Conservation (phyloP, 2,329 filamentous ascomycete species). For the Fusarium miscanthi region DNA sequence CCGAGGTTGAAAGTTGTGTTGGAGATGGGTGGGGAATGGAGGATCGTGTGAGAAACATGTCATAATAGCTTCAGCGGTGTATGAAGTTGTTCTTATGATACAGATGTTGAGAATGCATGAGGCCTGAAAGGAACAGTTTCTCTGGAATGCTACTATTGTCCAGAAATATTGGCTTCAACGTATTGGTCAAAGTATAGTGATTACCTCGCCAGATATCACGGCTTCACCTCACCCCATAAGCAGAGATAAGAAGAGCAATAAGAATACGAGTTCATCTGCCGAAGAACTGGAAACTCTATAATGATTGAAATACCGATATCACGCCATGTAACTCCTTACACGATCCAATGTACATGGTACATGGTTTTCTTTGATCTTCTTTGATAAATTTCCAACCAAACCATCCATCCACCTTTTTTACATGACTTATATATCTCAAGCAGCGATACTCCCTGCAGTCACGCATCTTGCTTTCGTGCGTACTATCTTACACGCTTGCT, state of each 20-base stretch:
- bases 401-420: slow-evolving; percentile 30
- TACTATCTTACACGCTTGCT: slow-evolving; percentile 23
- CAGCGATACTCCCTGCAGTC: not conserved
- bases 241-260: not conserved
- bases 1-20: not conserved
- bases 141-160: too few species aligned
- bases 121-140: not conserved
- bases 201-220: not conserved
- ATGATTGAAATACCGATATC: slow-evolving; percentile 6
- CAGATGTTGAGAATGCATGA: not conserved
- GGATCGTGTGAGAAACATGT: slow-evolving; percentile 38
- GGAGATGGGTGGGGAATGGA: slow-evolving; percentile 17
- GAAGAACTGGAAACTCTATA: not conserved
- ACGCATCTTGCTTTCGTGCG: slow-evolving; percentile 6
- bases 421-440: not conserved
- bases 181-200: not conserved
- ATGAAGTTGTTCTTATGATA: not conserved
- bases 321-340: slow-evolving; percentile 17
- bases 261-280: not conserved
- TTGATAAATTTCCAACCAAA: slow-evolving; percentile 4
- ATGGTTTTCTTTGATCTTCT: slow-evolving; percentile 6
- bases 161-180: not conserved
- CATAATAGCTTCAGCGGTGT: slow-evolving; percentile 25
- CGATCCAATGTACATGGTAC: slow-evolving; percentile 2
- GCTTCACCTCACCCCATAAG: not conserved